Base-by-base conservation (phyloP, 257 asterid species). In the Jacaranda copaia region DNA sequence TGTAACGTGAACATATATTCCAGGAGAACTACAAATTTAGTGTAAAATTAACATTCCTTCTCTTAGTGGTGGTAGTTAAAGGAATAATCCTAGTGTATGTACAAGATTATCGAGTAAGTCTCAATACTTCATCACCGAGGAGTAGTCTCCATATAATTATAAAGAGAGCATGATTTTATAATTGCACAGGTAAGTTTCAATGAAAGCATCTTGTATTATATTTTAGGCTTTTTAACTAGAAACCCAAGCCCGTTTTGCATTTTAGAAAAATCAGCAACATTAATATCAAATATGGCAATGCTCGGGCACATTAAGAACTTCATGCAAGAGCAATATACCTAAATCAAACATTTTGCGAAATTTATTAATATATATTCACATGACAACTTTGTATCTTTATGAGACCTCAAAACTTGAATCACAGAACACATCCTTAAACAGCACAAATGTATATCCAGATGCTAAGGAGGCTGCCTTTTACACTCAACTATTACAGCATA, bases 221-320 rank as follows among this genome's bases (percentile, higher is more conserved):
- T 57, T 68, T 61, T 57, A 35, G 32, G 51, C 6, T 69, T 59
- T 48, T 42, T 67, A 38, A 32, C 53, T 20, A 5, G 40, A 39
- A 64, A 42, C 39, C 35, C 71, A 5, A 53, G 51, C n/a, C 36
- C n/a, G 36, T 45, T 39, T 61, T 56, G 75, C 76, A 19, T 25
- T 61, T 73, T n/a, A 32, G 46, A 35, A 35, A 70, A 68, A 8
- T 70, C 75, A 53, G 49, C 55, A 59, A 71, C 53, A 56, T 25
- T 40, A 53, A 10, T 66, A 66, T 68, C 63, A 36, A 4, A 49
- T 49, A 52, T 8, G 48, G 4, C 45, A 45, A 40, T 39, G 57
- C 8, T 39, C 68, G 68, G 8, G 12, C 52, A 25, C 48, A 55
- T 25, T 36, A 55, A 18, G 69, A 57, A 25, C n/a, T 20, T 18